Conservation (phyloP, 306 rosid species). For the Corylus avellana region DNA sequence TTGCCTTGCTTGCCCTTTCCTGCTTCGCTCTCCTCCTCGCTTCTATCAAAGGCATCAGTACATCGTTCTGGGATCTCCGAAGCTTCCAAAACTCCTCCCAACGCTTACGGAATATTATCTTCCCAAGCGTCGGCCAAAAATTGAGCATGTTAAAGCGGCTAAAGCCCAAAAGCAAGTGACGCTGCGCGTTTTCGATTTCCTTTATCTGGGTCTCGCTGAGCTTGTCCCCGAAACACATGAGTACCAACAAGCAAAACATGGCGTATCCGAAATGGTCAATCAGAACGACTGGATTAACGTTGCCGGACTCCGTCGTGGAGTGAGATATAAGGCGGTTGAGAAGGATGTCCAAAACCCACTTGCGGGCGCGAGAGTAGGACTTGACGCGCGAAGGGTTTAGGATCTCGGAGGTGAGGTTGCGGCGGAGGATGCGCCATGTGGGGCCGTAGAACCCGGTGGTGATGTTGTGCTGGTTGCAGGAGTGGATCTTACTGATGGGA, state of each 20-base stretch:
- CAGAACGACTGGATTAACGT: neutral
- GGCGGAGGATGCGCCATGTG: too few relatives aligned
- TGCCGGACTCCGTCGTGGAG: neutral
- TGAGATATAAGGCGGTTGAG: neutral
- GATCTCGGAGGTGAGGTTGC: too few relatives aligned
- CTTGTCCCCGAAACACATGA: slow-evolving; percentile 13
- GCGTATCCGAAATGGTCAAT: slow-evolving; percentile 1
- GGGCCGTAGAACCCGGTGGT: too few relatives aligned
- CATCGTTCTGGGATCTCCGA: slow-evolving; percentile 20
- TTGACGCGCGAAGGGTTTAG: too few relatives aligned
- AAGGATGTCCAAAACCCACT: slow-evolving; percentile 12
- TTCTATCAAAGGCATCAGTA: slow-evolving; percentile 33
- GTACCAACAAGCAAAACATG: slow-evolving; percentile 6
- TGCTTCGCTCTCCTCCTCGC: slow-evolving; percentile 38
- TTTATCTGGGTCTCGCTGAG: neutral
- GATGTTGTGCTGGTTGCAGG: too few relatives aligned
- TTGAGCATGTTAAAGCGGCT: neutral
- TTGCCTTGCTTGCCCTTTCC: slow-evolving; percentile 13
- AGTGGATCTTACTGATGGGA: neutral
- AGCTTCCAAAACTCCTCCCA: neutral
- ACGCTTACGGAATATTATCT: slow-evolving; percentile 18
- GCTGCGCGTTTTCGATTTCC: neutral
- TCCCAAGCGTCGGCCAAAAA: slow-evolving; percentile 28
- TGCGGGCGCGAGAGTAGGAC: neutral
- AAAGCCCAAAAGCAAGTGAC: neutral